Evolutionary conservation across 441 rosid species (phyloP).

Genomic region (Euphorbia corollata): DNA sequence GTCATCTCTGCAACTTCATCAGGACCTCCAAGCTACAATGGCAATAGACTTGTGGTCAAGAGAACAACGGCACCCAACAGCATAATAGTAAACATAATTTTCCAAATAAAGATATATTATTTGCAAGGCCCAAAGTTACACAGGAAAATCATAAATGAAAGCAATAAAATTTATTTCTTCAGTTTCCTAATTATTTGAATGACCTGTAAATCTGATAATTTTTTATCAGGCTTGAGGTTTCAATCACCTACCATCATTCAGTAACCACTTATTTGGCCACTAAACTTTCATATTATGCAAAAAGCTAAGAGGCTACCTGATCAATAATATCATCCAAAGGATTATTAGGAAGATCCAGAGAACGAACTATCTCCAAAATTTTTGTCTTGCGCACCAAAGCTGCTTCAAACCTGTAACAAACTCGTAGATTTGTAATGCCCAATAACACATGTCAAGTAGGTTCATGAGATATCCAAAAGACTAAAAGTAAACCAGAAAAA

Average conservation of each 20-base stretch:
- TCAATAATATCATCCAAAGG: slow-evolving; percentile 97
- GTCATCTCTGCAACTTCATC: slow-evolving; percentile 97
- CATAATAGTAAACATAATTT: background rate
- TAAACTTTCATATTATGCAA: no score
- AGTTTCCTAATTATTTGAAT: background rate
- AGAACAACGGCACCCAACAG: slow-evolving; percentile 7
- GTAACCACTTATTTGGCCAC: background rate
- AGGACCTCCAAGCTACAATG: slow-evolving; percentile 95
- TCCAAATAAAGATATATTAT: background rate
- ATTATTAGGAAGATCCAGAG: slow-evolving; percentile 91
- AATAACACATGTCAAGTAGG: slow-evolving; percentile 16
- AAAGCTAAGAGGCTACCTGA: slow-evolving; percentile 43
- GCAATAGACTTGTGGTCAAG: slow-evolving; percentile 18
- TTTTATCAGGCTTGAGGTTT: background rate
- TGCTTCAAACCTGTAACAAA: slow-evolving; percentile 65
- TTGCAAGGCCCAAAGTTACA: background rate
- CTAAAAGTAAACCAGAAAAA: background rate
- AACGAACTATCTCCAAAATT: slow-evolving; percentile 83
- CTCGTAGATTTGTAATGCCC: slow-evolving; percentile 19
- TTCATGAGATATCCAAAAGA: slow-evolving; percentile 1
- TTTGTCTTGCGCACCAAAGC: slow-evolving; percentile 79
- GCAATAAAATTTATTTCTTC: background rate
- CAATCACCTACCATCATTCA: background rate
- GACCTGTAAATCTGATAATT: background rate
- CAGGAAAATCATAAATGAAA: background rate